Evolutionary conservation across 1,284 basidiomycete genomes (phyloP).

Genomic region (Ganoderma lingzhi): DNA sequence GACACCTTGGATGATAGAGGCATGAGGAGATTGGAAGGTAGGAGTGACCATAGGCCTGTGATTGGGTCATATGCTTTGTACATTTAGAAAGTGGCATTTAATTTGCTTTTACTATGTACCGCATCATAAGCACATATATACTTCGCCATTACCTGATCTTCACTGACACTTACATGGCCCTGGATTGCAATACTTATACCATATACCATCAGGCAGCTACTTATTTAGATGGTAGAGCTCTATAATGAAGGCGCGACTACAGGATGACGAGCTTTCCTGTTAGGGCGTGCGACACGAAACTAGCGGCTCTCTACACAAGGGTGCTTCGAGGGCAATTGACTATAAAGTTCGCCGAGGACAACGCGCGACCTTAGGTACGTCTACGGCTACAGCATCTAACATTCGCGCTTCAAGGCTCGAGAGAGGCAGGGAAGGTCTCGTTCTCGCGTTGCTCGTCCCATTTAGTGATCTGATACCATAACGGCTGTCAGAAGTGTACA

Average conservation of each 20-base stretch:
- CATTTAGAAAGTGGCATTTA: slow-evolving; percentile 44
- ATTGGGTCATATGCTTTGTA: slow-evolving; percentile 78
- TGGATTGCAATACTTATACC: background rate
- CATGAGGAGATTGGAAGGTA: slow-evolving; percentile 80
- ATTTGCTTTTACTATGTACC: background rate
- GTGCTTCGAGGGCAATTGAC: background rate
- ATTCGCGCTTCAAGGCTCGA: slow-evolving; percentile 71
- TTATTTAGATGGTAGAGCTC: background rate
- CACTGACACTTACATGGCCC: background rate
- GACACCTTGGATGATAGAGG: slow-evolving; percentile 77
- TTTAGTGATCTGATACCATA: slow-evolving; percentile 68
- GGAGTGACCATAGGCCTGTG: slow-evolving; percentile 83
- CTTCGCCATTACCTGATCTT: background rate
- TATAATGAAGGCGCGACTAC: background rate
- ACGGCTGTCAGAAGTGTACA: slow-evolving; percentile 17
- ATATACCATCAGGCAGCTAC: background rate
- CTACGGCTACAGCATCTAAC: slow-evolving; percentile 13
- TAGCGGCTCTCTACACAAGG: background rate
- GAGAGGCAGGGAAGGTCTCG: slow-evolving; percentile 90
- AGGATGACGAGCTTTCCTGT: background rate
- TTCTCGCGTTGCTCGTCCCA: slow-evolving; percentile 95
- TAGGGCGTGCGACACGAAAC: background rate
- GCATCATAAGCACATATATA: slow-evolving; percentile 6
- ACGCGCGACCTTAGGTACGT: slow-evolving; percentile 12
- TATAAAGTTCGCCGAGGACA: background rate